These are phyloP conservation scores for Afroboletus lepidellus DNA, from an alignment of 1,284 basidiomycete genomes.

Conservation along the genomic window DNA sequence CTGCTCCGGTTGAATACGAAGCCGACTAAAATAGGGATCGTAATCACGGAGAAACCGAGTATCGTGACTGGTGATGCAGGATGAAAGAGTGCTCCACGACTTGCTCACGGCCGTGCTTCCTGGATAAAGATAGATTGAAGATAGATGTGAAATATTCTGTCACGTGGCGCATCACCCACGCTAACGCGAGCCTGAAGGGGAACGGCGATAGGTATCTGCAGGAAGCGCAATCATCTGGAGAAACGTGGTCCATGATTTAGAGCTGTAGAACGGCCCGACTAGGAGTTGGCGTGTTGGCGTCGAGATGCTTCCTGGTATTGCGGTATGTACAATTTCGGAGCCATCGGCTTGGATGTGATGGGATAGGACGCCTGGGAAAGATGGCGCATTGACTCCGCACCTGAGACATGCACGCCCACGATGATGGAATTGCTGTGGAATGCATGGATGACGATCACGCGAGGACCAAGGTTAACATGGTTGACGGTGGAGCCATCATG, in stretches of 20 bases:
- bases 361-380: too few species aligned
- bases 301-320: neutral
- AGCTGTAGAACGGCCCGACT: neutral
- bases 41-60: conserved; percentile 17
- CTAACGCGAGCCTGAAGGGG: neutral
- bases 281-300: neutral
- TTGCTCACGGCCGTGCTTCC: neutral
- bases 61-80: conserved; percentile 1
- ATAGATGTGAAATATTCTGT: too few species aligned
- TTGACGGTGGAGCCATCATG: neutral
- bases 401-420: neutral
- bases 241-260: neutral
- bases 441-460: neutral
- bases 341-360: too few species aligned
- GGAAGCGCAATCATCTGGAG: neutral
- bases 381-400: neutral
- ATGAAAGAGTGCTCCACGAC: conserved; percentile 9
- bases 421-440: too few species aligned
- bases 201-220: neutral
- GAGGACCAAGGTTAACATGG: neutral
- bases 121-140: too few species aligned
- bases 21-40: conserved; percentile 20
- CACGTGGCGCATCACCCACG: too few species aligned
- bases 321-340: too few species aligned
- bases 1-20: conserved; percentile 11